Evolutionary conservation across 1,139 yeast genomes (phyloP), one percentile per base, ranked within the genome.

Genomic region (Suhomyces yuchorum): DNA sequence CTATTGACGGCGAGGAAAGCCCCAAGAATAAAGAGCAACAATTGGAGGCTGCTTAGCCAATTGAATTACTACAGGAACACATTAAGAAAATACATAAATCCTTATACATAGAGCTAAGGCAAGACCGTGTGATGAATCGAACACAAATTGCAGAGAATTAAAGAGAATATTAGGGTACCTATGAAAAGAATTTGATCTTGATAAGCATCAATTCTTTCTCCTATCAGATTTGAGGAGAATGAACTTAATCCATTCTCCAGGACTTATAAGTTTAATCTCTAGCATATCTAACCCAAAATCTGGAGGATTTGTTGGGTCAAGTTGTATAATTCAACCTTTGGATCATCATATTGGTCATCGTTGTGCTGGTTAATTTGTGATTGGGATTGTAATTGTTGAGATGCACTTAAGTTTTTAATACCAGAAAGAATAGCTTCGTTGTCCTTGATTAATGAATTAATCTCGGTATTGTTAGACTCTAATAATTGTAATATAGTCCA

Each of bases 401-500:
- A 60, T 37, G 70, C 72, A 52, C 64, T 59, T 51, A 82, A 78
- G 51, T 72, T 77, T 58, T 80, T 81, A 33, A 83, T 83, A 5
- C 84, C 82, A 26, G 75, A 69, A 45, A 82, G 74, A 17, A 83
- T 78, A n/a, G 81, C 72, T 53, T 74, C 78, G 60, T 83, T 81
- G 47, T 73, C 81, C 61, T 85, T 85, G 42, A 87, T 82, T 58
- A 82, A 73, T 8, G 78, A 72, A 52, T 82, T 81, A 47, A 93
- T 81, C 50, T 87, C 87, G 44, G 71, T 70, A 62, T 91, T 89
- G 60, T 87, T 90, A 48, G 96, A 85, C 70, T 93, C 99, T 55
- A 95, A 78, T 55, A 93, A 78, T 71, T 93, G 99, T 59, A 92
- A 77, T 56, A 92, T 87, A 44, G 97, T 92, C 99, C 99, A 93